Evolutionary conservation across 2,329 filamentous ascomycete species (phyloP).

Genomic region (Huntiella abstrusa): DNA sequence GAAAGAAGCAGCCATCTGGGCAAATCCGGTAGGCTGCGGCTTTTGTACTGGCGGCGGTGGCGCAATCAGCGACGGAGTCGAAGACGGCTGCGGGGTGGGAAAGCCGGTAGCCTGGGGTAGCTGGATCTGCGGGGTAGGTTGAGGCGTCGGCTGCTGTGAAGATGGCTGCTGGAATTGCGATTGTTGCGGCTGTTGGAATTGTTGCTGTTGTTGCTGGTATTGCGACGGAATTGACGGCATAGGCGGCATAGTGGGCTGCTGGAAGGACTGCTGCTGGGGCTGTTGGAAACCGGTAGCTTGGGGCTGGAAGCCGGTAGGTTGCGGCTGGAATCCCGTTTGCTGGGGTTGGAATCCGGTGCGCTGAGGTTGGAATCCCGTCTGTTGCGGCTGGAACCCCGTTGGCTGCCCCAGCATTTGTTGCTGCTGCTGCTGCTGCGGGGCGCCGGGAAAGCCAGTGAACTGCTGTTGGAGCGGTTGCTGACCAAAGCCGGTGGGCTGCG

Average conservation of each 20-base stretch:
- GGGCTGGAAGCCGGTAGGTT: conserved; percentile 11
- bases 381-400: conserved; percentile 8
- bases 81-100: conserved; percentile 27
- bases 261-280: conserved; percentile 35
- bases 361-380: conserved; percentile 9
- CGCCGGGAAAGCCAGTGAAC: conserved; percentile 40
- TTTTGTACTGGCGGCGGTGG: conserved; percentile 42
- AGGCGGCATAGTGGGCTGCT: conserved; percentile 35
- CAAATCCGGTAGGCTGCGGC: conserved; percentile 46
- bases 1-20: conserved; percentile 48
- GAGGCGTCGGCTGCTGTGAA: conserved; percentile 24
- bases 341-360: conserved; percentile 9
- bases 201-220: conserved; percentile 39
- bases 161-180: conserved; percentile 23
- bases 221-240: conserved; percentile 41
- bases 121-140: conserved; percentile 21
- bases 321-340: conserved; percentile 8
- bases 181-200: conserved; percentile 29
- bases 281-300: conserved; percentile 26
- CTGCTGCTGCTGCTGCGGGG: conserved; percentile 28
- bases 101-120: conserved; percentile 28
- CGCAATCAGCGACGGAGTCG: conserved; percentile 19
- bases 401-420: conserved; percentile 42
- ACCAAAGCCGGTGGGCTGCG: conserved; percentile 42
- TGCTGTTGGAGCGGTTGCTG: conserved; percentile 32